phyloP scores from a whole-genome alignment of 352 stramenopile genomes.

The Phytophthora tentaculata region DNA sequence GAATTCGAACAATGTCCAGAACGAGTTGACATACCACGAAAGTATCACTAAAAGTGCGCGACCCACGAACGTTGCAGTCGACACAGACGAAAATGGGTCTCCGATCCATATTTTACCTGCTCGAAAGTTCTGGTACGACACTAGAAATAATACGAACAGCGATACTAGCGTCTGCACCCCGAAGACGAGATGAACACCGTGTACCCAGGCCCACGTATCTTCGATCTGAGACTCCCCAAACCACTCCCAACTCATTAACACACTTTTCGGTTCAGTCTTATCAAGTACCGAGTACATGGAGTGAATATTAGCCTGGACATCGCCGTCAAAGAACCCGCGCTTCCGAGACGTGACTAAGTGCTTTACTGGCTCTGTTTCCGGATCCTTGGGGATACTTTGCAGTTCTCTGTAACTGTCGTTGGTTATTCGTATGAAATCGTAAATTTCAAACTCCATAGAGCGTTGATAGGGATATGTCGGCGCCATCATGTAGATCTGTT shows the following conservation, averaged over 20 bases:
- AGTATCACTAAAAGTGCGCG: slow-evolving; percentile 25
- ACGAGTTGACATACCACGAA: slow-evolving; percentile 38
- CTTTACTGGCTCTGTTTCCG: slow-evolving; percentile 28
- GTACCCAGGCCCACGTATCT: slow-evolving; percentile 48
- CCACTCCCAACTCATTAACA: slow-evolving; percentile 20
- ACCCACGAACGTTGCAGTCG: slow-evolving; percentile 22
- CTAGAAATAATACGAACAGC: slow-evolving; percentile 27
- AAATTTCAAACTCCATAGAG: slow-evolving; percentile 37
- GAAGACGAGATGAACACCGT: slow-evolving; percentile 42
- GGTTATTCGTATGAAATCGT: slow-evolving; percentile 26
- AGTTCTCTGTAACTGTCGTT: slow-evolving; percentile 26
- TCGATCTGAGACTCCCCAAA: slow-evolving; percentile 24
- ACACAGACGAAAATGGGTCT: slow-evolving; percentile 45
- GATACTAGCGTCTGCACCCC: slow-evolving; percentile 31
- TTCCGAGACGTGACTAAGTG: slow-evolving; percentile 30
- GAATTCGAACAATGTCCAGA: slow-evolving; percentile 46
- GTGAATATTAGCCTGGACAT: slow-evolving; percentile 37
- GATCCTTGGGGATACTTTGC: slow-evolving; percentile 8
- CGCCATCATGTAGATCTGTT: slow-evolving; percentile 34
- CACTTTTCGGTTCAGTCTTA: slow-evolving; percentile 1
- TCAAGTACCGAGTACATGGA: slow-evolving; percentile 31
- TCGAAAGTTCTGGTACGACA: slow-evolving; percentile 24
- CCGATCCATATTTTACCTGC: slow-evolving; percentile 40
- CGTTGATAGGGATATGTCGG: slow-evolving; percentile 39
- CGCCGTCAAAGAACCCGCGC: slow-evolving; percentile 38